Conservation (phyloP, 2,329 filamentous ascomycete genomes). For the Fusarium dimerum region DNA sequence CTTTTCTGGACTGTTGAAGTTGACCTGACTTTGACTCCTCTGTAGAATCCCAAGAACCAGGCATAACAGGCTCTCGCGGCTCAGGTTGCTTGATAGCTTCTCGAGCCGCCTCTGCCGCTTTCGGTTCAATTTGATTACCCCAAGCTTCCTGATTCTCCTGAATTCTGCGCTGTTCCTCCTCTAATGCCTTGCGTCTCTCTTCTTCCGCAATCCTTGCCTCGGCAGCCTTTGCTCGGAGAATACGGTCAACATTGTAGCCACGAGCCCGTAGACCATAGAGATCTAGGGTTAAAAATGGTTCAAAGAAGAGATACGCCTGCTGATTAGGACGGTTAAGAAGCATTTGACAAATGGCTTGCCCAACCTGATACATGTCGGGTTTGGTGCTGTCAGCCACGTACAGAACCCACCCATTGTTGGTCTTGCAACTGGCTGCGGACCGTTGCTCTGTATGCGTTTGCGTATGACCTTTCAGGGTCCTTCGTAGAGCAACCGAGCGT, state of each 20-base stretch:
- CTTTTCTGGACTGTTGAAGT: conserved; percentile 40
- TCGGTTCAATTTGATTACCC: conserved; percentile 33
- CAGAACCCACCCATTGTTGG: conserved; percentile 61
- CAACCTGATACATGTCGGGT: conserved; percentile 89
- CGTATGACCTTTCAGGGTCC: conserved; percentile 70
- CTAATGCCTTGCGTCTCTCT: conserved; percentile 71
- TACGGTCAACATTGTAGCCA: conserved; percentile 96
- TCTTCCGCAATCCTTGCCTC: conserved; percentile 87
- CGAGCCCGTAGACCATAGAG: conserved; percentile 79
- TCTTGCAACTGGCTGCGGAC: conserved; percentile 67
- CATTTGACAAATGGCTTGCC: conserved; percentile 79
- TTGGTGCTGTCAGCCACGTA: conserved; percentile 70
- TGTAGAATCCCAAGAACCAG: conserved; percentile 73
- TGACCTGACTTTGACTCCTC: conserved; percentile 43
- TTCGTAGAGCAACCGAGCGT: conserved; percentile 73
- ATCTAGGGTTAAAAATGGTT: conserved; percentile 85
- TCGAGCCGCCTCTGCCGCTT: conserved; percentile 40
- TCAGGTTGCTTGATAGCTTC: conserved; percentile 44
- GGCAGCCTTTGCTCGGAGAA: conserved; percentile 82
- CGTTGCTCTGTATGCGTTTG: conserved; percentile 73
- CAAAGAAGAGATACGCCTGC: conserved; percentile 85
- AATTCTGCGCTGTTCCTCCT: conserved; percentile 70
- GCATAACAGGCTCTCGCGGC: conserved; percentile 57
- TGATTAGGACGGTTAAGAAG: conserved; percentile 82
- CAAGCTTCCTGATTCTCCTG: conserved; percentile 55